Conservation (phyloP, 371 early-diverging fungal genomes). For the Mortierella sp. region DNA sequence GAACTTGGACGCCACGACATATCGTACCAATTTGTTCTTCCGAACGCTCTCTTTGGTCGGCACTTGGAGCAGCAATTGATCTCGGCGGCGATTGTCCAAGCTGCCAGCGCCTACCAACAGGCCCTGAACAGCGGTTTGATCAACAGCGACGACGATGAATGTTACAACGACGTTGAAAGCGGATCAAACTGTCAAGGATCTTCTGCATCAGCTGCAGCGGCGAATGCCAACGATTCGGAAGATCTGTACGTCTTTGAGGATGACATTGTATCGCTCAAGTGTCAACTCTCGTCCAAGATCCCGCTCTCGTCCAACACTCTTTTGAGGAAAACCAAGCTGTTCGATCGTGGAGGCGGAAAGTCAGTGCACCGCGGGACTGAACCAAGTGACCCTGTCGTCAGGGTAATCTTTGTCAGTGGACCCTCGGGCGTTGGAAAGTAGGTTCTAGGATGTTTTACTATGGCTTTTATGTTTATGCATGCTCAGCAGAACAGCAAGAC, state of each 20-base stretch:
- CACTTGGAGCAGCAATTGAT: conserved; percentile 46
- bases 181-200: not conserved
- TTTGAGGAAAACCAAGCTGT: conserved; percentile 30
- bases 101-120: conserved; percentile 45
- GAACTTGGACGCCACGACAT: conserved; percentile 65
- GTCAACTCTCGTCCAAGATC: conserved; percentile 35
- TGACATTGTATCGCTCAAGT: conserved; percentile 44
- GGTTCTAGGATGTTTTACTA: not conserved
- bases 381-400: conserved; percentile 38
- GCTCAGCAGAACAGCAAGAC: too few relatives aligned
- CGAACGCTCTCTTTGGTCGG: conserved; percentile 66
- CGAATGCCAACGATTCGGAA: conserved; percentile 22
- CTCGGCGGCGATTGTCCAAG: conserved; percentile 48
- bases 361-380: conserved; percentile 32
- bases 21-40: conserved; percentile 68
- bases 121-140: conserved; percentile 13
- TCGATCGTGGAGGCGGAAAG: conserved; percentile 28
- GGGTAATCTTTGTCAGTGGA: conserved; percentile 52
- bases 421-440: conserved; percentile 55
- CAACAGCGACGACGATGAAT: not conserved
- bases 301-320: conserved; percentile 37
- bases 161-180: conserved; percentile 2
- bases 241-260: conserved; percentile 38
- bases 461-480: not conserved
- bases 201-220: not conserved